Base-by-base conservation (phyloP, 176 grass and related monocot genomes). In the Melocanna baccifera region DNA sequence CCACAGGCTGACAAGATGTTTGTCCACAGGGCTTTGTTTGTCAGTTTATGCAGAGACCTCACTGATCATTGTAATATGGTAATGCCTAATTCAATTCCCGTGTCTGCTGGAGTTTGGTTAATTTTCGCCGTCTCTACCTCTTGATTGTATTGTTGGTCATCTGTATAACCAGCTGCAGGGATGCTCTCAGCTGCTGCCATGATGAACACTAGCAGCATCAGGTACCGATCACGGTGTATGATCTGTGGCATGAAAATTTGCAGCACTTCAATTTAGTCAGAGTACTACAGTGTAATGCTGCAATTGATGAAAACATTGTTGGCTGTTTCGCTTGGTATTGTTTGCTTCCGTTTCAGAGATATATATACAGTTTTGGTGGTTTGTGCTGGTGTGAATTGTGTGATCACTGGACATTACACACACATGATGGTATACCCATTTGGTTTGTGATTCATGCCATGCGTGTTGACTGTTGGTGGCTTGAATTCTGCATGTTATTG, bases 1-100 rank as follows among this genome's bases (percentile, higher is more conserved):
- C 64, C 64, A 25, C 64, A 70, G 52, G 75, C 61, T 74, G 80
- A 83, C 75, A 79, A 65, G 67, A 62, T 87, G 48, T 59, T 85
- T 89, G 59, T 87, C 20, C 59, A 48, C 83, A 81, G 77, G 83
- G 77, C 84, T 86, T 81, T 62, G 23, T 81, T 76, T 72, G 61
- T 48, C 73, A 78, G 77, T 79, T 79, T 64, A 73, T 80, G 80
- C 89, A 87, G 85, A 87, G 80, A 87, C 75, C 80, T 91, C 81
- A 90, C 75, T 75, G 80, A 70, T 83, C 69, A 59, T 80, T 91
- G 85, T 91, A 91, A 91, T 87, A 68, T 80, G 89, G 89, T 91
- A 75, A 87, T 75, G 80, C 67, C 47, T 53, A 69, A 84, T 62
- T 62, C 30, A 30, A 50, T 50, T 80, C 30, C 68, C 32, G 52